A percentile compares a stretch with the other conserved stretches of the same genome.
These are phyloP conservation scores for Umbelopsis sp. DNA, from an alignment of 371 early-diverging fungal genomes.

Conservation along the genomic window DNA sequence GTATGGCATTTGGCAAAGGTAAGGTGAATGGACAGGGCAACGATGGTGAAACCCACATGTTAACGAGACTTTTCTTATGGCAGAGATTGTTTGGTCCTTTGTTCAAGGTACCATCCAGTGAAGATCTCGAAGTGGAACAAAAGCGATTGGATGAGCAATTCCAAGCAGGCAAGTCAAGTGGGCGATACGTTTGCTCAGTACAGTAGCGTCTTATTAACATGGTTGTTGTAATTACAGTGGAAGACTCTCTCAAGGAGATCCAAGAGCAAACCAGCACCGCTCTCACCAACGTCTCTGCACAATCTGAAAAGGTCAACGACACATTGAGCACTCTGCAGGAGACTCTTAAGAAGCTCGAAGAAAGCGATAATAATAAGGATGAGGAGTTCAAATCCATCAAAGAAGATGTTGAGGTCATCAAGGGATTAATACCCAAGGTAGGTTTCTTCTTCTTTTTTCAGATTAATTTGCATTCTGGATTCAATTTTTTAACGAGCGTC, in stretches of 20 bases:
- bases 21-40: constrained; percentile 17
- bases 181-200: neutral
- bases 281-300: constrained; percentile 71
- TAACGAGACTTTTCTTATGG: neutral
- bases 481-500: neutral
- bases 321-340: constrained; percentile 69
- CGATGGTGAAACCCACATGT: neutral
- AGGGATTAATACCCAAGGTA: constrained; percentile 81
- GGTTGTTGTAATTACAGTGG: constrained; percentile 30
- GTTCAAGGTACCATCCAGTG: constrained; percentile 68
- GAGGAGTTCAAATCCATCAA: constrained; percentile 74
- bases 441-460: neutral
- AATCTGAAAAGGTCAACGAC: constrained; percentile 74
- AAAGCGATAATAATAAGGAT: constrained; percentile 72
- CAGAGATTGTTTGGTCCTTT: constrained; percentile 75
- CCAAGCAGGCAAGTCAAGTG: constrained; percentile 41
- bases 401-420: constrained; percentile 78
- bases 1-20: constrained; percentile 81
- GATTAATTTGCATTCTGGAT: no score
- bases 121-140: constrained; percentile 74
- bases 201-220: neutral
- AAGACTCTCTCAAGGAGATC: constrained; percentile 58
- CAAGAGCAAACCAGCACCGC: constrained; percentile 72
- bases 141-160: constrained; percentile 76
- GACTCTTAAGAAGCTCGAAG: constrained; percentile 69